A percentile compares a stretch with the other conserved stretches of the same genome.
Evolutionary conservation across 805 yeast species (phyloP).

Genomic region (Saccharomycopsis amapae): DNA sequence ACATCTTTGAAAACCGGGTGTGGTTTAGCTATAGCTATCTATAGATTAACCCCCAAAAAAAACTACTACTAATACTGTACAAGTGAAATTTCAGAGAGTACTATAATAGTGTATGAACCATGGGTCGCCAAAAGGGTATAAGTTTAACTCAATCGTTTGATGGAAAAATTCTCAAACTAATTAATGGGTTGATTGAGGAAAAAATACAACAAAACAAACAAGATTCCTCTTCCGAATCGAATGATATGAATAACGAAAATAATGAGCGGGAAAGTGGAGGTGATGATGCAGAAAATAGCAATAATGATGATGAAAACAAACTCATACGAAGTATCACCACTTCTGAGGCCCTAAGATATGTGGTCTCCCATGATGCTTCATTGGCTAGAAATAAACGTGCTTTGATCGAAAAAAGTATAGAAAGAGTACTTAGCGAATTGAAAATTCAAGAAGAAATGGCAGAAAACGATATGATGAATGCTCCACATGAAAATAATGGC

Average conservation of each 20-base stretch:
- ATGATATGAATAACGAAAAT: not conserved
- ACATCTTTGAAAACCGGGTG: too few species aligned
- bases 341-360: conserved; percentile 12
- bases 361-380: conserved; percentile 9
- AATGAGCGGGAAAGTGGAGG: too few species aligned
- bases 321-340: conserved; percentile 12
- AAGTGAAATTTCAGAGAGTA: too few species aligned
- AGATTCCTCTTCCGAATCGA: not conserved
- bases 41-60: too few species aligned
- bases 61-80: too few species aligned
- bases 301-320: too few species aligned
- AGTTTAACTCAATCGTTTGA: conserved; percentile 3
- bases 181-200: not conserved
- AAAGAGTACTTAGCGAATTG: conserved; percentile 4
- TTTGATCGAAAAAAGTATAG: conserved; percentile 17
- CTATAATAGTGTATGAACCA: too few species aligned
- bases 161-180: not conserved
- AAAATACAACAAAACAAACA: not conserved
- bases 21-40: too few species aligned
- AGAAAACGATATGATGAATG: conserved; percentile 14
- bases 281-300: too few species aligned
- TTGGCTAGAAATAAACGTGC: conserved; percentile 16
- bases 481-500: too few species aligned
- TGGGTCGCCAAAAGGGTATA: conserved; percentile 4
- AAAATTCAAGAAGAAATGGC: conserved; percentile 3